Percentiles rank a stretch among this genome's conserved stretches.
Evolutionary conservation across 768 basidiomycete genomes (phyloP).

Genomic region (Amanita thiersii): DNA sequence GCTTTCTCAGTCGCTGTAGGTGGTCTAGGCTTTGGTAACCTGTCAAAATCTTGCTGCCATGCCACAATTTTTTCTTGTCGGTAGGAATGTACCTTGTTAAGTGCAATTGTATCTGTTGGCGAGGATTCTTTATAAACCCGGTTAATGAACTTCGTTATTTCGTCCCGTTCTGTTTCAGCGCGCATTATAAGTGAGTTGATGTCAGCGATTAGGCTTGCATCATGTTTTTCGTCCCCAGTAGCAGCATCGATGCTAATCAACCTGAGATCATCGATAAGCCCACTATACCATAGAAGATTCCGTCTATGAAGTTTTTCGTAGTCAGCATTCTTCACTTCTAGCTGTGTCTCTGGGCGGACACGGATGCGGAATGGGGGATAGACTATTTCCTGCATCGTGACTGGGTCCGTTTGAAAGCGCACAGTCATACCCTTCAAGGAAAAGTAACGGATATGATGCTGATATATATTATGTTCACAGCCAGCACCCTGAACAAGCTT

Average conservation of each 20-base stretch:
- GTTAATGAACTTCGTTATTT: conserved; percentile 68
- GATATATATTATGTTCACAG: conserved; percentile 92
- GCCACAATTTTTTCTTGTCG: conserved; percentile 91
- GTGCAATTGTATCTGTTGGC: conserved; percentile 78
- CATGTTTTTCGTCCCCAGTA: conserved; percentile 69
- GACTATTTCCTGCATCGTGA: conserved; percentile 78
- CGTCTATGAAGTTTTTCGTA: conserved; percentile 69
- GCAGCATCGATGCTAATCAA: conserved; percentile 71
- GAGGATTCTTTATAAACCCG: conserved; percentile 72
- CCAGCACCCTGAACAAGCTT: conserved; percentile 79
- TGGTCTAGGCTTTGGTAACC: conserved; percentile 66
- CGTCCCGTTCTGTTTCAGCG: conserved; percentile 68
- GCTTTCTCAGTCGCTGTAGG: conserved; percentile 38
- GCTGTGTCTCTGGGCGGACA: conserved; percentile 78
- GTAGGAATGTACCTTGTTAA: conserved; percentile 79
- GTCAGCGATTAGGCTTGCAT: conserved; percentile 52
- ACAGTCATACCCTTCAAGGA: conserved; percentile 77
- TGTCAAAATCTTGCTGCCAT: conserved; percentile 94
- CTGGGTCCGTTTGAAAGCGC: conserved; percentile 79
- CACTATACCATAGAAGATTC: conserved; percentile 69
- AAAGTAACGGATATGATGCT: conserved; percentile 90
- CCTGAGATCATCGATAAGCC: conserved; percentile 67
- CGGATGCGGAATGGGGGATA: conserved; percentile 85
- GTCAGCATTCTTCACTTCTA: conserved; percentile 89
- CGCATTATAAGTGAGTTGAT: conserved; percentile 61